A percentile compares a stretch with the other conserved stretches of the same genome.
Conservation (phyloP, 2,329 filamentous ascomycete genomes). For the Coleophoma crateriformis region DNA sequence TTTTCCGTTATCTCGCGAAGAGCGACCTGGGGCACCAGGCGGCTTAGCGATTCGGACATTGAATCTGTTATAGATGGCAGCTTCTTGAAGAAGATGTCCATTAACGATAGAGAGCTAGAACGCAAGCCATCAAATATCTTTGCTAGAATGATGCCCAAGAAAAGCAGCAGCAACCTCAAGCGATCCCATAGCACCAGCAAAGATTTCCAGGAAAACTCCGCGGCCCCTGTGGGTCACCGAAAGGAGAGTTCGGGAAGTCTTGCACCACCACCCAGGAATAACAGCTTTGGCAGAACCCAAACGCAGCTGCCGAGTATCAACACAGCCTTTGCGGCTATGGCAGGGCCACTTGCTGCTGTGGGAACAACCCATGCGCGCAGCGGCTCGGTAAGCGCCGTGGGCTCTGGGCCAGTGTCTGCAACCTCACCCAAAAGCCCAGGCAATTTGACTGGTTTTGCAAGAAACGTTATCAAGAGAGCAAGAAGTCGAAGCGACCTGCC, state of each 20-base stretch:
- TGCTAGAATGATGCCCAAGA: slow-evolving; percentile 30
- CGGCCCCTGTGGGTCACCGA: slow-evolving; percentile 12
- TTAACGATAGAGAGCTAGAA: slow-evolving; percentile 37
- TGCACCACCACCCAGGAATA: slow-evolving; percentile 43
- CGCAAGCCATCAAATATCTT: slow-evolving; percentile 42
- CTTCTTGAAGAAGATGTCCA: slow-evolving; percentile 56
- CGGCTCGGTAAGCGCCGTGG: slow-evolving; percentile 51
- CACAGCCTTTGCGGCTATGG: slow-evolving; percentile 51
- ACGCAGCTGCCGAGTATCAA: slow-evolving; percentile 46
- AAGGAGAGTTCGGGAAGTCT: slow-evolving; percentile 32
- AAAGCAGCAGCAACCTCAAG: slow-evolving; percentile 26
- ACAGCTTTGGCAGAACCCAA: slow-evolving; percentile 44
- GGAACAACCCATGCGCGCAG: slow-evolving; percentile 49
- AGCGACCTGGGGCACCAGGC: slow-evolving; percentile 66
- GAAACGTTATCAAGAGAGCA: slow-evolving; percentile 39
- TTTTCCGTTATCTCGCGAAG: slow-evolving; percentile 55
- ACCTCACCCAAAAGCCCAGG: slow-evolving; percentile 42
- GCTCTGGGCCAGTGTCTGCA: slow-evolving; percentile 49
- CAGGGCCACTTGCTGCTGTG: slow-evolving; percentile 47
- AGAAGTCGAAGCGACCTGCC: slow-evolving; percentile 53
- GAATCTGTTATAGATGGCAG: slow-evolving; percentile 55
- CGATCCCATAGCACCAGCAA: slow-evolving; percentile 18
- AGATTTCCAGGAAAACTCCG: slow-evolving; percentile 20
- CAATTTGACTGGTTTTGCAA: slow-evolving; percentile 27
- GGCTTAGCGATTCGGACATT: slow-evolving; percentile 55